Evolutionary conservation across 495 filamentous ascomycete species (phyloP).

Genomic region (Barbatosphaeria neglecta): DNA sequence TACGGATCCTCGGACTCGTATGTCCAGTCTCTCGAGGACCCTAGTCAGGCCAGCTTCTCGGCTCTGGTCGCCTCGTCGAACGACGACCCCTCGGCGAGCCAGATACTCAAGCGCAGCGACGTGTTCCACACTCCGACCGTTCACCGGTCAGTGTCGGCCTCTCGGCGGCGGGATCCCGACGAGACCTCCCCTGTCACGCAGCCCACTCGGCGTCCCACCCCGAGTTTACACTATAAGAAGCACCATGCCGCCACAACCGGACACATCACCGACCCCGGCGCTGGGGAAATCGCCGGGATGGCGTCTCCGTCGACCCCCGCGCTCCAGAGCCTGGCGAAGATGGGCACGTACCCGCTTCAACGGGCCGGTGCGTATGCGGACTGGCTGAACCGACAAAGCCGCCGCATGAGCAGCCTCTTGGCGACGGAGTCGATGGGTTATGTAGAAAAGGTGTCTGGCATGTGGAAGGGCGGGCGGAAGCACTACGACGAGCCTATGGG

Average conservation of each 20-base stretch:
- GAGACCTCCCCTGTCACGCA: conserved; percentile 5
- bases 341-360: conserved; percentile 71
- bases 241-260: conserved; percentile 23
- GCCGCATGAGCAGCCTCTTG: conserved; percentile 72
- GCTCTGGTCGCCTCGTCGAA: conserved; percentile 57
- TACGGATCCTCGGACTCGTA: conserved; percentile 68
- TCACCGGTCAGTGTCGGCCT: conserved; percentile 28
- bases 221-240: conserved; percentile 3
- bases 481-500: conserved; percentile 76
- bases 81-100: conserved; percentile 78
- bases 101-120: conserved; percentile 76
- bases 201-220: conserved; percentile 3
- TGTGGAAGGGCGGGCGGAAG: conserved; percentile 85
- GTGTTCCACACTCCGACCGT: conserved; percentile 84
- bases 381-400: conserved; percentile 61
- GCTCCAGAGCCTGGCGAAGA: conserved; percentile 60
- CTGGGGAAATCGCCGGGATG: conserved; percentile 15
- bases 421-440: conserved; percentile 96
- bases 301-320: conserved; percentile 36
- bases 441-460: conserved; percentile 91
- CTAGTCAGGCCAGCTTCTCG: conserved; percentile 43
- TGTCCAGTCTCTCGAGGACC: conserved; percentile 61
- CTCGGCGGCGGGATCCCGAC: conserved; percentile 8
- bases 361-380: conserved; percentile 76
- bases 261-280: conserved; percentile 17